A percentile compares a stretch with the other conserved stretches of the same genome.
Evolutionary conservation across 176 grass and related monocot species (phyloP).

Genomic region (Aechmea fasciata): DNA sequence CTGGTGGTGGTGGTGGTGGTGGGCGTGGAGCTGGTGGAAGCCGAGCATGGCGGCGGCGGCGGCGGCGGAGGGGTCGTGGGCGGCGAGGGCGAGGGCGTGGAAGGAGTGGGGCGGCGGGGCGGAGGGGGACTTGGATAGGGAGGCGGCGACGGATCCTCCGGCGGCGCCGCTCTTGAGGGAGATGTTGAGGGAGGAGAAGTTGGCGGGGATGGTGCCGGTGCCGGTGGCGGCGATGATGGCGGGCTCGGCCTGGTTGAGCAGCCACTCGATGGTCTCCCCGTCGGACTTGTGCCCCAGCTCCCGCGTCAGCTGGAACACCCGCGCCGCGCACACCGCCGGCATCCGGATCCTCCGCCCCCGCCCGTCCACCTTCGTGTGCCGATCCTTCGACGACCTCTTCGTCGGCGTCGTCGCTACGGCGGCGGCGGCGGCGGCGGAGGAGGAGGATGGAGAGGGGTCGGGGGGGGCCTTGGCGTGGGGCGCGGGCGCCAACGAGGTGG

Average conservation of each 20-base stretch:
- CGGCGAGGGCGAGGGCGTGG: constrained; percentile 26
- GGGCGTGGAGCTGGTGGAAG: constrained; percentile 24
- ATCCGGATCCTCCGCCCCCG: constrained; percentile 90
- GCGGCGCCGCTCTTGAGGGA: constrained; percentile 51
- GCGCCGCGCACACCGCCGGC: constrained; percentile 89
- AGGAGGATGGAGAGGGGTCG: neutral
- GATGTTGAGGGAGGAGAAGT: constrained; percentile 77
- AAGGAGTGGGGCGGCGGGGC: constrained; percentile 27
- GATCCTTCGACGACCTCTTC: constrained; percentile 74
- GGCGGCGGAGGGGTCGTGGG: constrained; percentile 15
- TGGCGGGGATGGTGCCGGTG: constrained; percentile 82
- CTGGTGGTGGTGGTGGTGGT: constrained; percentile 46
- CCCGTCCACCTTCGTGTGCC: constrained; percentile 96
- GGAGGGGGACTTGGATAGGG: constrained; percentile 11
- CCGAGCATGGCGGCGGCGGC: constrained; percentile 52
- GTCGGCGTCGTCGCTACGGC: constrained; percentile 4
- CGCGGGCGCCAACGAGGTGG: neutral
- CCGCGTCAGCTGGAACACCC: constrained; percentile 94
- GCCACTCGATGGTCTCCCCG: constrained; percentile 97
- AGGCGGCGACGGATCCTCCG: constrained; percentile 17
- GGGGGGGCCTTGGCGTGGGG: neutral
- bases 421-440: neutral
- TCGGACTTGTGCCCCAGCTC: constrained; percentile 98
- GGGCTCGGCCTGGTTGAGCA: constrained; percentile 89
- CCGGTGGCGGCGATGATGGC: constrained; percentile 93